Evolutionary conservation across 768 basidiomycete genomes (phyloP), one percentile per base, ranked within the genome.

Genomic region (Tricholoma matsutake): DNA sequence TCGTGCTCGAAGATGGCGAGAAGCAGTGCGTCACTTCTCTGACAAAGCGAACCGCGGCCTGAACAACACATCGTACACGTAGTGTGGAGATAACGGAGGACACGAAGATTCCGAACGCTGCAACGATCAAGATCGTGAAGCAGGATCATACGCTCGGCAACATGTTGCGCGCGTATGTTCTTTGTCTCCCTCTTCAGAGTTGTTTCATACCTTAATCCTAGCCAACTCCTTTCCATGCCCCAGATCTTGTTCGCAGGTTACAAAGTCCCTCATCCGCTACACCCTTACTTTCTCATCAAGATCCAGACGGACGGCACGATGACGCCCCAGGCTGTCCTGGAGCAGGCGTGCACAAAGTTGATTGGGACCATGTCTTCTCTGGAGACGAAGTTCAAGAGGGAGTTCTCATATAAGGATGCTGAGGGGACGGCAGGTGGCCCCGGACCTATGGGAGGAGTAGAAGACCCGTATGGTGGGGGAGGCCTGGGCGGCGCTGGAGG

Each of bases 141-240:
- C 96, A 99, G 72, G 97, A 98, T 71, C 97, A 98, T 71, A 99
- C 97, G 0, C 77, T 98, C 6, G 96, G 87, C 8, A 96, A 96
- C 77, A 92, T 98, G 91, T 80, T 99, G n/a, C 87, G 97, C 70
- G 86, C 92, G 94, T 95, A 72, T 63, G 88, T 83, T 11, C 68
- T 65, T 25, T 14, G 43, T 70, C 61, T 43, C 54, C 41, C 37
- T 16, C 45, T 39, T 37, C 25, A 25, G 22, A 25, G 22, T 22
- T 4, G 25, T 14, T 51, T 57, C 51, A 16, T 9, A 59, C 5
- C 47, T 29, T 25, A 51, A 31, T 47, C 1, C 32, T 49, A 97
- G 96, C 3, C 94, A 99, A 82, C 88, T 98, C 29, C 87, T 98
- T 34, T 76, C 87, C 7, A 90, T 91, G 84, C 89, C 92, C 6